A percentile compares a stretch with the other conserved stretches of the same genome.
Conservation (phyloP, 495 filamentous ascomycete species). For the Aspergillus asperescens region DNA sequence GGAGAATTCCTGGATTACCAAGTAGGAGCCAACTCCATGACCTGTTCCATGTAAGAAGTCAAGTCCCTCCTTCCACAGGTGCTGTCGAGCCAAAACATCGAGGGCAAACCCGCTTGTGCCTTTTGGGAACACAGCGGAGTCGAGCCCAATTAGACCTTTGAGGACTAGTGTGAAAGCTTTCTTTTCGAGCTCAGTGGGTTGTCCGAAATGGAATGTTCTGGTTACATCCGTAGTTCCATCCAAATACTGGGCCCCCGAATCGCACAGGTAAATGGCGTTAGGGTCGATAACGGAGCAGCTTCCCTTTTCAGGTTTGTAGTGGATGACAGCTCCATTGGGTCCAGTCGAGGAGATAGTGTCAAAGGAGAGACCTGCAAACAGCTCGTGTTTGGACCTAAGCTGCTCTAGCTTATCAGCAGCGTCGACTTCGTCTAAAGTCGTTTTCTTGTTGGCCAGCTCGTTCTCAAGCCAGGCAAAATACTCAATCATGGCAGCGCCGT, state of each 20-base stretch:
- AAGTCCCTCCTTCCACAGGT: constrained; percentile 85
- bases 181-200: constrained; percentile 77
- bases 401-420: constrained; percentile 86
- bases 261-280: constrained; percentile 85
- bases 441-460: constrained; percentile 68
- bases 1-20: constrained; percentile 38
- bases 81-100: constrained; percentile 84
- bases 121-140: constrained; percentile 86
- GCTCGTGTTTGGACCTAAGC: constrained; percentile 70
- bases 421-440: constrained; percentile 77
- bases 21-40: constrained; percentile 88
- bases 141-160: constrained; percentile 91
- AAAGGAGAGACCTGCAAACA: constrained; percentile 90
- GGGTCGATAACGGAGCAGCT: constrained; percentile 83
- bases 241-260: constrained; percentile 90
- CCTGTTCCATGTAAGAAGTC: constrained; percentile 97
- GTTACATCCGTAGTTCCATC: constrained; percentile 98
- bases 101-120: constrained; percentile 90
- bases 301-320: constrained; percentile 88
- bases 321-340: constrained; percentile 91
- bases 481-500: constrained; percentile 85
- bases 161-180: constrained; percentile 93
- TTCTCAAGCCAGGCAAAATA: constrained; percentile 98
- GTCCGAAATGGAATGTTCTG: constrained; percentile 85
- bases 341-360: constrained; percentile 95